Evolutionary conservation across 2,329 filamentous ascomycete genomes (phyloP), one percentile per base, ranked within the genome.

Genomic region (Aspergillus novofumigatus): DNA sequence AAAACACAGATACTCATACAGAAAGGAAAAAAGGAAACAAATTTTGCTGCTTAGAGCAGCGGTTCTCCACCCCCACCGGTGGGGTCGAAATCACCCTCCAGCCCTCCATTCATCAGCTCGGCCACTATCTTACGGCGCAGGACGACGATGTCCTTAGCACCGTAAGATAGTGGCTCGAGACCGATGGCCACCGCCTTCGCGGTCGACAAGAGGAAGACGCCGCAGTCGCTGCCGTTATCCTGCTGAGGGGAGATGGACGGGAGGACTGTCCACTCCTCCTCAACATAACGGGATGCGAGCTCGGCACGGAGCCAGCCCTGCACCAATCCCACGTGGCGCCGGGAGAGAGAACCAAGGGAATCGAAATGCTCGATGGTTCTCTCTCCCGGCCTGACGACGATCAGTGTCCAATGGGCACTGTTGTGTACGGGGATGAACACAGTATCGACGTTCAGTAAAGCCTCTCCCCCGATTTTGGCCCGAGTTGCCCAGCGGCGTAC

Each of bases 371-470:
- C 78, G 53, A 81, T 78, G 1, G 72, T 75, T 44, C 72, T 72
- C 45, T 69, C 69, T 14, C 59, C 58, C 6, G 78, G 78, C n/a
- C 71, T 74, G 35, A 81, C 69, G 25, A 80, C 75, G 52, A 78
- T 68, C 11, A 81, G 65, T 4, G 78, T 80, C 79, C 79, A 81
- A 60, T 81, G 79, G n/a, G 63, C 59, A 21, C 64, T 66, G 53
- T 77, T 67, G 59, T 81, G 78, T 32, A 81, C 73, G 0, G 79
- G 79, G 20, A 81, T 72, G 59, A 79, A 80, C 21, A 81, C 72
- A 1, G 69, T 74, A 52, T 81, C 75, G 21, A 78, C 75, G 42
- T 77, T 65, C 42, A 81, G 63, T n/a, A 81, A 67, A 42, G 61
- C 62, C 47, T 72, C 66, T 5, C 76, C 76, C n/a, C 72, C 75